Evolutionary conservation across 1,139 yeast species (phyloP), one percentile per base, ranked within the genome.

Genomic region (Geotrichum bryndzae): DNA sequence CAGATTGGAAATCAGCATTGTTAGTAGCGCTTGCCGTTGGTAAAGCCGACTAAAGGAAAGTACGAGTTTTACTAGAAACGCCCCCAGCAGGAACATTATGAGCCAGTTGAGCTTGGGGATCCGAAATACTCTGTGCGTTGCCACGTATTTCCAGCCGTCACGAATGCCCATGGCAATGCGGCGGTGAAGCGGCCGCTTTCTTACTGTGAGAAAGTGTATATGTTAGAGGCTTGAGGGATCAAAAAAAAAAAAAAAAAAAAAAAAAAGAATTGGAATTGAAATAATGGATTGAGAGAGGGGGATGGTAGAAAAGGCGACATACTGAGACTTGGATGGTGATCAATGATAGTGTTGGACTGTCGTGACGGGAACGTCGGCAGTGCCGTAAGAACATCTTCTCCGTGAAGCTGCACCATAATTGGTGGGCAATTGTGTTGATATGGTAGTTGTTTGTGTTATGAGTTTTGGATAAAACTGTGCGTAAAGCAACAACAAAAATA

Each of bases 1-100:
- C 51, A 89, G 77, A 70, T 92, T 92, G 0, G 97, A 86, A n/a
- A 87, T 84, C 62, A 90, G 83, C 56, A 92, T 89, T 4, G 97
- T 91, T 22, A 88, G 72, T 33, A 91, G 74, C 0, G 95, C 86
- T 61, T 84, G 84, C 64, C 77, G 80, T 68, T 82, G 81, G 72
- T 91, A 91, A 59, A 90, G 72, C n/a, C 78, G 79, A 58, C 68
- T 68, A 67, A 74, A 77, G 51, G 71, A 64, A 58, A 72, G 63
- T 27, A 75, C 70, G 61, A 77, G 68, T 29, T 78, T 69, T 13
- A 74, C 62, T 56, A 76, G 62, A 52, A 72, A 69, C 25, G 67
- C 66, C 8, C 70, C 71, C 58, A 72, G 74, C 48, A 72, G 60
- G 7, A 67, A 54, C 50, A 76, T 71, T 41, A 76, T 71, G 25